Evolutionary conservation across 495 filamentous ascomycete genomes (phyloP).

Genomic region (Neurospora sp.): DNA sequence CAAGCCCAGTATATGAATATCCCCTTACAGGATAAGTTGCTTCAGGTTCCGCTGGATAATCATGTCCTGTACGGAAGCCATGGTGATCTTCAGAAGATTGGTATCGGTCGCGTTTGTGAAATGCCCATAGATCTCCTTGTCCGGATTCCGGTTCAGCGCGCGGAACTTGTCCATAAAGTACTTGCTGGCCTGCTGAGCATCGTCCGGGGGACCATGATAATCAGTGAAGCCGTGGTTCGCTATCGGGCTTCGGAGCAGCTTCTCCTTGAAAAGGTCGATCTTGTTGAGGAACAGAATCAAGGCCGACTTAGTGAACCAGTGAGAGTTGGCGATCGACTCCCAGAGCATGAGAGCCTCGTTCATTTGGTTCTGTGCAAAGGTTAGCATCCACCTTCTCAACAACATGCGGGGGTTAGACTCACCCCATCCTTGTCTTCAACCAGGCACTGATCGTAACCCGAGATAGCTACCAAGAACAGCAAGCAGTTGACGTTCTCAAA

Average conservation of each 20-base stretch:
- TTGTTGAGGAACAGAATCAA: constrained; percentile 99
- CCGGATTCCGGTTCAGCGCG: constrained; percentile 71
- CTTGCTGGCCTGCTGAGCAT: constrained; percentile 53
- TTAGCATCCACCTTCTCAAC: constrained; percentile 10
- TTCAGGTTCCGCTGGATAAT: constrained; percentile 98
- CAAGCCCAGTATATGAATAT: not conserved
- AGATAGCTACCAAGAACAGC: constrained; percentile 90
- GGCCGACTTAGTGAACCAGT: constrained; percentile 93
- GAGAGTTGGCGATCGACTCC: constrained; percentile 92
- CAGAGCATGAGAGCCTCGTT: constrained; percentile 97
- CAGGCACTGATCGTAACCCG: constrained; percentile 92
- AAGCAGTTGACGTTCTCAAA: constrained; percentile 95
- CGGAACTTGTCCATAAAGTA: constrained; percentile 90
- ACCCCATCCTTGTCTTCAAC: constrained; percentile 97
- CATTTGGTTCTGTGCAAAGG: constrained; percentile 88
- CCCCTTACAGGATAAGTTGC: constrained; percentile 76
- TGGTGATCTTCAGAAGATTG: constrained; percentile 91
- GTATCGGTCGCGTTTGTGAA: constrained; percentile 94
- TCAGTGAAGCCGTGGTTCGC: constrained; percentile 84
- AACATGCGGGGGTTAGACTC: constrained; percentile 27
- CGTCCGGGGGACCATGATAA: constrained; percentile 50
- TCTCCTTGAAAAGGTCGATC: constrained; percentile 93
- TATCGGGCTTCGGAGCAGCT: constrained; percentile 71
- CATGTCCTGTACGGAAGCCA: constrained; percentile 97
- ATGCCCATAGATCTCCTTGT: constrained; percentile 87